These are phyloP conservation scores for Huntiella bhutanensis DNA, from an alignment of 2,329 filamentous ascomycete genomes.

Conservation along the genomic window DNA sequence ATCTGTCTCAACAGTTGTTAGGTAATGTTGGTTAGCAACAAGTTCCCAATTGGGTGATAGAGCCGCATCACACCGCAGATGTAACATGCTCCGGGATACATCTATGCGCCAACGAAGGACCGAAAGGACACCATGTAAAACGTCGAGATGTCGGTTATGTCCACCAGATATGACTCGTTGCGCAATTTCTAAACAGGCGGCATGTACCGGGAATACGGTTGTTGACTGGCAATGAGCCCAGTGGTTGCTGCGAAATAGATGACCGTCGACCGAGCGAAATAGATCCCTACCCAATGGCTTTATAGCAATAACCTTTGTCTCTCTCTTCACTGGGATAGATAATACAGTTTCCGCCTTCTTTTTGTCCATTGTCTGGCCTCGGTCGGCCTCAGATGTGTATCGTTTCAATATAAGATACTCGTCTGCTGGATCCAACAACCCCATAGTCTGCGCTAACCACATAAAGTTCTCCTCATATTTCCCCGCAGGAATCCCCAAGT, in stretches of 20 bases:
- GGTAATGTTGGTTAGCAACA: conserved; percentile 6
- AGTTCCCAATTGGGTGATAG: conserved; percentile 7
- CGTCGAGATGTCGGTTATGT: conserved; percentile 1
- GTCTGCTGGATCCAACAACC: conserved; percentile 1
- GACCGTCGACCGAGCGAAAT: too few relatives aligned
- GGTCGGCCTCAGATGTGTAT: too few relatives aligned
- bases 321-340: too few relatives aligned
- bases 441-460: neutral
- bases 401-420: neutral
- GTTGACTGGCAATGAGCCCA: too few relatives aligned
- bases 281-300: too few relatives aligned
- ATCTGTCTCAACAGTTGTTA: neutral
- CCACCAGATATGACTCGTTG: neutral
- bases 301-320: too few relatives aligned
- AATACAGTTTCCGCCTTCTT: too few relatives aligned
- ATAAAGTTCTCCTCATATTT: neutral
- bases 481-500: too few relatives aligned
- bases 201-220: conserved; percentile 2
- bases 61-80: neutral
- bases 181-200: conserved; percentile 1
- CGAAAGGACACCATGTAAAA: conserved; percentile 1
- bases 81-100: neutral
- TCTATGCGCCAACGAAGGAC: conserved; percentile 1
- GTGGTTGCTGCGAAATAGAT: too few relatives aligned
- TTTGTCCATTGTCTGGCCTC: too few relatives aligned